Evolutionary conservation across 257 asterid genomes (phyloP).

Genomic region (Fraxinus quadrangulata): DNA sequence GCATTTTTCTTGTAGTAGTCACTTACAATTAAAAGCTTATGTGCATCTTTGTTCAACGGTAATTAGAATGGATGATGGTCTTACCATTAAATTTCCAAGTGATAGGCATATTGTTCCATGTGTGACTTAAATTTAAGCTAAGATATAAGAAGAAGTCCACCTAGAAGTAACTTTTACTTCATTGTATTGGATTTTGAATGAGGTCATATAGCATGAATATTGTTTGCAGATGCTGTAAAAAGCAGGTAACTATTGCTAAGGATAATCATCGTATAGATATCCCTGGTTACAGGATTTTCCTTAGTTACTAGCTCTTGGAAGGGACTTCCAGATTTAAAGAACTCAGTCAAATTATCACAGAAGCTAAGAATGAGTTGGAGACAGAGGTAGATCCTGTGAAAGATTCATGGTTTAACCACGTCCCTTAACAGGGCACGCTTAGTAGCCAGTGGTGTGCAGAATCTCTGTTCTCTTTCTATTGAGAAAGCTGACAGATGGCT

Average conservation of each 20-base stretch:
- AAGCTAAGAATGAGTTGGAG: conserved; percentile 76
- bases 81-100: too few species aligned
- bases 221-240: conserved; percentile 55
- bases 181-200: too few species aligned
- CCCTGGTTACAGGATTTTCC: conserved; percentile 67
- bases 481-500: conserved; percentile 72
- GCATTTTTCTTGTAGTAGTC: conserved; percentile 36
- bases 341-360: too few species aligned
- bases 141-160: too few species aligned
- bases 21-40: conserved; percentile 9
- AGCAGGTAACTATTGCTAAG: conserved; percentile 74
- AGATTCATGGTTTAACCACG: too few species aligned
- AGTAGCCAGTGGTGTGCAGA: conserved; percentile 68
- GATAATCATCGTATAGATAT: conserved; percentile 81
- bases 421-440: too few species aligned
- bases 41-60: too few species aligned
- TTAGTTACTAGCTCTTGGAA: conserved; percentile 74
- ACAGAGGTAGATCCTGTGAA: conserved; percentile 77
- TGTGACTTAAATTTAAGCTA: too few species aligned
- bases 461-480: conserved; percentile 71
- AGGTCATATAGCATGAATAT: too few species aligned
- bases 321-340: conserved; percentile 75
- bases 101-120: too few species aligned
- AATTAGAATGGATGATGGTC: too few species aligned
- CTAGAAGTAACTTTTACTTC: too few species aligned